Percentiles rank a stretch among this genome's conserved stretches.
phyloP scores from a whole-genome alignment of 805 yeast genomes.

The Metschnikowia peoriensis region DNA sequence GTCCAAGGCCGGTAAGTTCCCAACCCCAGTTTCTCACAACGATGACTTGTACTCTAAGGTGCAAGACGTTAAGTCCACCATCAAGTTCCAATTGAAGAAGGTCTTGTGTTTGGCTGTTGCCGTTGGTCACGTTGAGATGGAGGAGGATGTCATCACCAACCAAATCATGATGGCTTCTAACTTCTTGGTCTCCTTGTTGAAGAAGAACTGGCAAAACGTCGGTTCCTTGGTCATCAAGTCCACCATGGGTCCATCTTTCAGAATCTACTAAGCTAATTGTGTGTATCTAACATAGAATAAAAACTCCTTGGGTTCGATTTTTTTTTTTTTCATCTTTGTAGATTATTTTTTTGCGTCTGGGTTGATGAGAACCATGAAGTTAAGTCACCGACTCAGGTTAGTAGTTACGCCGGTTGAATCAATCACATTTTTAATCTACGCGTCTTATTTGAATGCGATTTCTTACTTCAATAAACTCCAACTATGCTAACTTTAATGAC shows the following conservation, averaged over 20 bases:
- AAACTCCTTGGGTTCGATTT: neutral
- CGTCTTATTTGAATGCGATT: too few relatives aligned
- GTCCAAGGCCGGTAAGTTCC: slow-evolving; percentile 99
- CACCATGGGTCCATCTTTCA: slow-evolving; percentile 99
- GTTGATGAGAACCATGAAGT: neutral
- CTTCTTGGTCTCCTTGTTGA: slow-evolving; percentile 98
- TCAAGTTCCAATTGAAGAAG: slow-evolving; percentile 99
- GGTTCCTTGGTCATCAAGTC: slow-evolving; percentile 99
- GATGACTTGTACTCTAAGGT: slow-evolving; percentile 97
- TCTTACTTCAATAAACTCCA: neutral
- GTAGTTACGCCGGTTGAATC: neutral
- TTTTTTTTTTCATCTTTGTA: neutral
- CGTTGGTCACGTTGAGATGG: slow-evolving; percentile 99
- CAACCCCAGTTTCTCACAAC: slow-evolving; percentile 99
- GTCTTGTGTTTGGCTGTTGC: slow-evolving; percentile 99
- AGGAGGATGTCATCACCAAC: slow-evolving; percentile 91
- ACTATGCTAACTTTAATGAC: slow-evolving; percentile 1
- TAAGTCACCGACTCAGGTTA: too few relatives aligned
- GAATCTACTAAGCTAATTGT: slow-evolving; percentile 76
- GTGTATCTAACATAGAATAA: slow-evolving; percentile 6
- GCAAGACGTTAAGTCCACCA: slow-evolving; percentile 97
- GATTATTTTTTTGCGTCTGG: neutral
- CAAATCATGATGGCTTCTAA: slow-evolving; percentile 98
- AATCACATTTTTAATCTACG: too few relatives aligned
- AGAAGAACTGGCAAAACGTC: slow-evolving; percentile 99